Evolutionary conservation across 176 grass and related monocot species (phyloP).

Genomic region (sorghum (Sorghum bicolor)): Sorghum_bicolor_NCBIv3 NC_012878.2:53562001-53562500

Average conservation of each 20-base stretch:
- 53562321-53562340: background rate
- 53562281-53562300: background rate
- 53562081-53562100: background rate
- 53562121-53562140: background rate
- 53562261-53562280: background rate
- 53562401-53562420: background rate
- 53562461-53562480: background rate
- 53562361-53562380: background rate
- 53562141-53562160: background rate
- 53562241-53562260: background rate
- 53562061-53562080: background rate
- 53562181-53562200: background rate
- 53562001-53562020: background rate
- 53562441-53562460: background rate
- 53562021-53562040: conserved; percentile 26
- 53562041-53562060: conserved; percentile 19
- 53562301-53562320: no score
- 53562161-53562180: conserved; percentile 10
- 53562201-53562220: background rate
- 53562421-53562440: background rate
- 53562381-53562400: background rate
- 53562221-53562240: background rate
- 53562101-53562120: background rate
- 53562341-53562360: background rate
- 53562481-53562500: background rate